Percentiles rank a stretch among this genome's conserved stretches.
Conservation (phyloP, 2,329 filamentous ascomycete genomes). For the Colletotrichum sp. region DNA sequence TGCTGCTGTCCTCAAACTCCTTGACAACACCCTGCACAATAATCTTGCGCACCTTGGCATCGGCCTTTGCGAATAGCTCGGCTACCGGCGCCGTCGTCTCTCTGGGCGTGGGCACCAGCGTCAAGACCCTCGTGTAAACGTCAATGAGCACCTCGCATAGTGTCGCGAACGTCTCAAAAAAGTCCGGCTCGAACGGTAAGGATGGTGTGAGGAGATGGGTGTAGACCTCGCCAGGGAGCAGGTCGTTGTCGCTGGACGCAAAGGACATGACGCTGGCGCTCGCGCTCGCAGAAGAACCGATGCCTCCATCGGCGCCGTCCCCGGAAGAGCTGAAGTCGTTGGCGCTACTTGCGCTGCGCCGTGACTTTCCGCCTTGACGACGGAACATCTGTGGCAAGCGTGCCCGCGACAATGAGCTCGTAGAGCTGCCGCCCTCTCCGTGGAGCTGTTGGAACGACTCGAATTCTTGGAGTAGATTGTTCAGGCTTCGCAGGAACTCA, state of each 20-base stretch:
- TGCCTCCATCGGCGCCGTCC: slow-evolving; percentile 31
- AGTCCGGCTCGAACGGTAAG: slow-evolving; percentile 95
- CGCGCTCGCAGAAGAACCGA: slow-evolving; percentile 32
- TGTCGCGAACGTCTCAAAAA: slow-evolving; percentile 94
- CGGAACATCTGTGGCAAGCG: slow-evolving; percentile 87
- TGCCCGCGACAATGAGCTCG: slow-evolving; percentile 75
- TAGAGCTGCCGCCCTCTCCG: slow-evolving; percentile 73
- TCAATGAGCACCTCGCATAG: slow-evolving; percentile 96
- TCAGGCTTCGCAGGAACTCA: slow-evolving; percentile 88
- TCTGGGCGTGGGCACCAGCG: slow-evolving; percentile 75
- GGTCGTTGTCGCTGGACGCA: slow-evolving; percentile 65
- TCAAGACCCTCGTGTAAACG: slow-evolving; percentile 81
- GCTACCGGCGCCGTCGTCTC: slow-evolving; percentile 74
- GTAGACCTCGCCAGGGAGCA: slow-evolving; percentile 86
- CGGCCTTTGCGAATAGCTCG: slow-evolving; percentile 89
- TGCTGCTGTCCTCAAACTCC: slow-evolving; percentile 90
- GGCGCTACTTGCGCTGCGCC: slow-evolving; percentile 56
- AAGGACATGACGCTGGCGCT: slow-evolving; percentile 59
- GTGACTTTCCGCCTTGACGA: slow-evolving; percentile 63
- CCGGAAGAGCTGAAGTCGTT: slow-evolving; percentile 38
- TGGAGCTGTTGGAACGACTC: slow-evolving; percentile 92
- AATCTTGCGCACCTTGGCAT: slow-evolving; percentile 84
- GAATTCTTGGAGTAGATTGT: slow-evolving; percentile 87
- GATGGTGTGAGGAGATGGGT: slow-evolving; percentile 87
- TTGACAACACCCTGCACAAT: slow-evolving; percentile 86